A percentile compares a stretch with the other conserved stretches of the same genome.
Evolutionary conservation across 768 basidiomycete species (phyloP).

Genomic region (Suillus tomentosus): DNA sequence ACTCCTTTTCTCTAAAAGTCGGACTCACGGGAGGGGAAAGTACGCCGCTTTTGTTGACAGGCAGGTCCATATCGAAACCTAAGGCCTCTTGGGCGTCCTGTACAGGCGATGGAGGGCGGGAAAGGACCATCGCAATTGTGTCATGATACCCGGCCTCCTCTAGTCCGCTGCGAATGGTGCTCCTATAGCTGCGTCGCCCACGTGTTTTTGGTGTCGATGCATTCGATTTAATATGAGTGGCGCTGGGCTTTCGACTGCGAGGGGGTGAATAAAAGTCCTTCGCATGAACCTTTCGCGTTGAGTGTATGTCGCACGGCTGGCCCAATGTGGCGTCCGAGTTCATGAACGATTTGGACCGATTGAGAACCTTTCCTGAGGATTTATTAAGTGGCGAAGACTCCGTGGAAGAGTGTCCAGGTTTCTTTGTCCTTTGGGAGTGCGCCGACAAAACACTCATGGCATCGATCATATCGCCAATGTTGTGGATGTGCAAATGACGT

Average conservation of each 20-base stretch:
- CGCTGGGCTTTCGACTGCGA: not conserved
- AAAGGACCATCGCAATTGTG: constrained; percentile 28
- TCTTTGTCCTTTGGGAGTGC: not conserved
- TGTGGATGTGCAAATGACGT: constrained; percentile 59
- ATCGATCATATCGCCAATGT: constrained; percentile 41
- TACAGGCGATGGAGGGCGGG: constrained; percentile 24
- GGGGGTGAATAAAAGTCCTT: not conserved
- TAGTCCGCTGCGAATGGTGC: constrained; percentile 7
- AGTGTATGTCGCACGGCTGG: too few relatives aligned
- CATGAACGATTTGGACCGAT: constrained; percentile 22
- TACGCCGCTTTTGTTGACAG: constrained; percentile 2
- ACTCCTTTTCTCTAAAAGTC: constrained; percentile 10
- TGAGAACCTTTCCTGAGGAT: constrained; percentile 13
- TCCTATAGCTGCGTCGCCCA: constrained; percentile 23
- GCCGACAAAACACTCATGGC: not conserved
- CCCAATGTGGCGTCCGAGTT: not conserved
- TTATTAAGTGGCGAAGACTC: not conserved
- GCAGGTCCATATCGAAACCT: constrained; percentile 10
- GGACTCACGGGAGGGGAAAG: not conserved
- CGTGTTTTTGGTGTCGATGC: constrained; percentile 12
- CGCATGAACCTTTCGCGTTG: not conserved
- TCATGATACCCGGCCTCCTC: constrained; percentile 12
- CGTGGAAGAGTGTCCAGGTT: not conserved
- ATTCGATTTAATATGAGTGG: not conserved
- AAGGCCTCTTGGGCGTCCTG: constrained; percentile 9